Percentiles rank a stretch among this genome's conserved stretches.
Conservation (phyloP, 495 filamentous ascomycete species). For the Mycothermus thermophilus region DNA sequence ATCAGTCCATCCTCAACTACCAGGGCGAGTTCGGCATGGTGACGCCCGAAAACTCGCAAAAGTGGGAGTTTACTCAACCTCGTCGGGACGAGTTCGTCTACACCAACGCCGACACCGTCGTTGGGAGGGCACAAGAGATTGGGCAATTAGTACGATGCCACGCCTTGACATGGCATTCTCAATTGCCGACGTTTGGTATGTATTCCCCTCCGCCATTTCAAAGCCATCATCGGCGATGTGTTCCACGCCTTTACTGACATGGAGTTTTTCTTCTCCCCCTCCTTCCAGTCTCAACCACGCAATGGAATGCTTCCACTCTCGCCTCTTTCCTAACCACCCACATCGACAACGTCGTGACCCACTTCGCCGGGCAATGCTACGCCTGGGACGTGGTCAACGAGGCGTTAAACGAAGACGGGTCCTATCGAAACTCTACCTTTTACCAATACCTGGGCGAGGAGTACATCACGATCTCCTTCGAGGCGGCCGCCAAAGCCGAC, state of each 20-base stretch:
- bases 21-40: constrained; percentile 42
- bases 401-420: constrained; percentile 34
- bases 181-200: constrained; percentile 41
- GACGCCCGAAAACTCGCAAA: constrained; percentile 45
- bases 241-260: too few relatives aligned
- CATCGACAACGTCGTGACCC: constrained; percentile 34
- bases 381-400: constrained; percentile 44
- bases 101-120: constrained; percentile 33
- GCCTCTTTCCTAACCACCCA: constrained; percentile 28
- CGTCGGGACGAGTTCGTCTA: constrained; percentile 32
- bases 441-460: constrained; percentile 23
- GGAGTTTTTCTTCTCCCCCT: background rate
- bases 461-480: constrained; percentile 34
- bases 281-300: constrained; percentile 32
- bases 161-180: constrained; percentile 47
- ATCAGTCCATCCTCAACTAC: constrained; percentile 32
- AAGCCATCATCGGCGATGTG: too few relatives aligned
- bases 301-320: too few relatives aligned
- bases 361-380: constrained; percentile 33
- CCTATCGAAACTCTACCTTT: constrained; percentile 24
- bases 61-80: constrained; percentile 31
- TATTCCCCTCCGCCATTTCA: background rate
- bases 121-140: constrained; percentile 31
- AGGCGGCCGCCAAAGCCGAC: constrained; percentile 23
- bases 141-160: constrained; percentile 43